Evolutionary conservation across 2,329 filamentous ascomycete genomes (phyloP).

Genomic region (Fusarium sp.): DNA sequence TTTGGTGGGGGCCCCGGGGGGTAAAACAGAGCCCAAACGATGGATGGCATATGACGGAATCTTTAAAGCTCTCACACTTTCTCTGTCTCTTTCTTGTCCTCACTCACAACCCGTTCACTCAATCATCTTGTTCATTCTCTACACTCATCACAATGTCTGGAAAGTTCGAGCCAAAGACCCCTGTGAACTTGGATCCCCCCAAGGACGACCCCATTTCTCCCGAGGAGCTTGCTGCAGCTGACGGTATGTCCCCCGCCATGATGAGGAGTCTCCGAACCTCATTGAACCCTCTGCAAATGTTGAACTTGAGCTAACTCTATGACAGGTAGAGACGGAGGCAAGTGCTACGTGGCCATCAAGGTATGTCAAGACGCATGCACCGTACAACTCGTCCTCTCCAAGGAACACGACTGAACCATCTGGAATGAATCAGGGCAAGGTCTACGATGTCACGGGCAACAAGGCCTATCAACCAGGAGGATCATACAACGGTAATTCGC

Average conservation of each 20-base stretch:
- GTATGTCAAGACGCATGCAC: constrained; percentile 50
- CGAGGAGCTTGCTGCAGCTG: constrained; percentile 82
- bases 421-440: constrained; percentile 73
- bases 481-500: constrained; percentile 81
- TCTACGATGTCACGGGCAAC: constrained; percentile 95
- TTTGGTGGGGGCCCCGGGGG: not conserved
- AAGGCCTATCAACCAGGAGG: constrained; percentile 85
- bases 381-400: constrained; percentile 8
- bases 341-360: constrained; percentile 78
- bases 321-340: constrained; percentile 72
- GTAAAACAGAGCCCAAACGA: not conserved
- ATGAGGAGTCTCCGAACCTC: not conserved
- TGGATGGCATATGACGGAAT: constrained; percentile 37
- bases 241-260: constrained; percentile 68
- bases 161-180: constrained; percentile 82
- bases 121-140: not conserved
- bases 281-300: not conserved
- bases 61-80: constrained; percentile 11
- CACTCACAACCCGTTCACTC: not conserved
- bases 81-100: not conserved
- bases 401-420: constrained; percentile 18
- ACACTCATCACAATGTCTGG: constrained; percentile 59
- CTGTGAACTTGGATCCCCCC: constrained; percentile 82
- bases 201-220: constrained; percentile 88
- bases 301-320: constrained; percentile 32